Evolutionary conservation across 23 red algal genomes (phyloP).

Genomic region (Gracilaria gracilis): DNA sequence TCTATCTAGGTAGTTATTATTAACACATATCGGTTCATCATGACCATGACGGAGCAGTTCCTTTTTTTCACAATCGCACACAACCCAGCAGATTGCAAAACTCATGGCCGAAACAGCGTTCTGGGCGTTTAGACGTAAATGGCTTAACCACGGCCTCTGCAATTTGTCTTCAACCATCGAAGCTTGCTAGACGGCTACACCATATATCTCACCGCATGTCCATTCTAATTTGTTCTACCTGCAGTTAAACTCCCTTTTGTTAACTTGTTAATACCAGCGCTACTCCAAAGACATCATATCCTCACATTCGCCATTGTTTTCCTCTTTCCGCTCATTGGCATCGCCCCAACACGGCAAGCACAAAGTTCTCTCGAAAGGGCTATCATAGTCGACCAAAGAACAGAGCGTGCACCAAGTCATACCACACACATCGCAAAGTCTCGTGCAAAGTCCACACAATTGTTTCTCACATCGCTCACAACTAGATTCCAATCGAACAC

Average conservation of each 20-base stretch:
- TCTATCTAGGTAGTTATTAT: too few relatives aligned
- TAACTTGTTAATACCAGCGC: background rate
- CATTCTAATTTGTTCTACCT: background rate
- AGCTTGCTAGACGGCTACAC: too few relatives aligned
- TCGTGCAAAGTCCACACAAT: slow-evolving; percentile 26
- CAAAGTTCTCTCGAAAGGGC: slow-evolving; percentile 31
- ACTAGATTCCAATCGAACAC: slow-evolving; percentile 3
- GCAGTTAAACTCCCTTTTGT: background rate
- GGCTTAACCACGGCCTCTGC: background rate
- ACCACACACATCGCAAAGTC: slow-evolving; percentile 37
- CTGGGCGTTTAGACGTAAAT: background rate
- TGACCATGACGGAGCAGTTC: too few relatives aligned
- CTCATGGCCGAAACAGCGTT: too few relatives aligned
- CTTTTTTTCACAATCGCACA: too few relatives aligned
- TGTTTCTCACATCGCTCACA: slow-evolving; percentile 41
- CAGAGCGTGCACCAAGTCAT: slow-evolving; percentile 36
- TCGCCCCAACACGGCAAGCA: slow-evolving; percentile 20
- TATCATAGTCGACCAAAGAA: slow-evolving; percentile 34
- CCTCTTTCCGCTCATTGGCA: background rate
- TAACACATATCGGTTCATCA: too few relatives aligned
- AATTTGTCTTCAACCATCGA: background rate
- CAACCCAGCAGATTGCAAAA: too few relatives aligned
- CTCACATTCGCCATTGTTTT: background rate
- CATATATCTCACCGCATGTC: background rate
- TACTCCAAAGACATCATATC: slow-evolving; percentile 36